A percentile compares a stretch with the other conserved stretches of the same genome.
Conservation (phyloP, 345 rosid species). For the Diplotaxis tenuifolia region DNA sequence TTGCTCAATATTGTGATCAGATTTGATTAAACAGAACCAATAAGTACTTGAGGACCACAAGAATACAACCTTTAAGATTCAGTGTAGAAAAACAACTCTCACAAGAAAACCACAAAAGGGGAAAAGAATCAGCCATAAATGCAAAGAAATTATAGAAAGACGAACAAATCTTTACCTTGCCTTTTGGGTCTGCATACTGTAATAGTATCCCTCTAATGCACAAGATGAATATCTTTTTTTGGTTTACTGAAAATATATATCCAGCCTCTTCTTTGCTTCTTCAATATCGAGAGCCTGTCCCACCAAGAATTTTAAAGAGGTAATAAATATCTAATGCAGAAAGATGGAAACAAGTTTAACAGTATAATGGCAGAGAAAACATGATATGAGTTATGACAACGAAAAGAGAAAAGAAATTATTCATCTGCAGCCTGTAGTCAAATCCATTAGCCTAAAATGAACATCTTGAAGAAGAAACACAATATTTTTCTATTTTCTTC, state of each 20-base stretch:
- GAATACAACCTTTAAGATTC: constrained; percentile 25
- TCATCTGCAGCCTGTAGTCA: constrained; percentile 9
- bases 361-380: constrained; percentile 34
- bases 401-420: not conserved
- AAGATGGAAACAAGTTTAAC: constrained; percentile 13
- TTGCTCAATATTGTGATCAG: not conserved
- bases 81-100: constrained; percentile 21
- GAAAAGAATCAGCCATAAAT: constrained; percentile 31
- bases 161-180: constrained; percentile 57
- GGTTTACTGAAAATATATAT: constrained; percentile 22
- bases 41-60: constrained; percentile 28
- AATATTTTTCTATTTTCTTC: constrained; percentile 21
- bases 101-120: constrained; percentile 25
- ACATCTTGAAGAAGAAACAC: constrained; percentile 24
- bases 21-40: not conserved
- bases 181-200: constrained; percentile 86
- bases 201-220: constrained; percentile 25
- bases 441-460: constrained; percentile 16
- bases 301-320: constrained; percentile 48
- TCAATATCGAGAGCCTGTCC: constrained; percentile 55
- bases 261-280: constrained; percentile 39
- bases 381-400: constrained; percentile 31
- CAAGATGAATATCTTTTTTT: constrained; percentile 25
- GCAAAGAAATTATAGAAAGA: constrained; percentile 24
- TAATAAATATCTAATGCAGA: constrained; percentile 35